phyloP scores from a whole-genome alignment of 306 rosid genomes.

The Fragaria nilgerrensis region DNA sequence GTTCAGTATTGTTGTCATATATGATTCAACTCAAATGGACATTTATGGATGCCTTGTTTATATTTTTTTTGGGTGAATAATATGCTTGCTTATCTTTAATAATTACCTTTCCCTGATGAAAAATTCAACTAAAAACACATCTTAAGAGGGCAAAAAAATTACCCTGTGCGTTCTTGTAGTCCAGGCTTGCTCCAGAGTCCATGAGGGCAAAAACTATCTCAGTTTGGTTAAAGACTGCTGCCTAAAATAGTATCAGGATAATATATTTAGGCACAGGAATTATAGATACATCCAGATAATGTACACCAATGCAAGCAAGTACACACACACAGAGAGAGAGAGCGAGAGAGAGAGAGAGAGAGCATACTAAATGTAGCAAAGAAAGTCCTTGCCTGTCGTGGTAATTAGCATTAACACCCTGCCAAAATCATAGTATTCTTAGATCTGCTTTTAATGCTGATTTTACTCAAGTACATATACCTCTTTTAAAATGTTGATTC shows the following conservation, averaged over 20 bases:
- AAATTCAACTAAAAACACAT: not conserved
- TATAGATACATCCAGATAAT: not conserved
- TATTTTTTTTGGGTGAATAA: not conserved
- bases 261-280: conserved; percentile 15
- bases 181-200: conserved; percentile 87
- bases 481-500: not conserved
- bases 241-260: conserved; percentile 44
- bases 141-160: conserved; percentile 29
- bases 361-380: conserved; percentile 80
- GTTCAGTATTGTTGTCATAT: not conserved
- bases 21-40: too few species aligned
- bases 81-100: not conserved
- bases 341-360: conserved; percentile 17
- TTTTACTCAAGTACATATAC: not conserved
- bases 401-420: conserved; percentile 98
- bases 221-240: conserved; percentile 94
- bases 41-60: conserved; percentile 2
- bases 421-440: conserved; percentile 38
- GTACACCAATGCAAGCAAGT: not conserved
- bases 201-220: conserved; percentile 87
- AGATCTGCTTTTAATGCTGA: conserved; percentile 19
- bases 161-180: conserved; percentile 93
- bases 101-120: not conserved
- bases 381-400: conserved; percentile 87
- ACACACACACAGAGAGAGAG: conserved; percentile 15